A percentile compares a stretch with the other conserved stretches of the same genome.
Conservation (phyloP, 192 early-diverging fungal genomes). For the Coemansia sp. region DNA sequence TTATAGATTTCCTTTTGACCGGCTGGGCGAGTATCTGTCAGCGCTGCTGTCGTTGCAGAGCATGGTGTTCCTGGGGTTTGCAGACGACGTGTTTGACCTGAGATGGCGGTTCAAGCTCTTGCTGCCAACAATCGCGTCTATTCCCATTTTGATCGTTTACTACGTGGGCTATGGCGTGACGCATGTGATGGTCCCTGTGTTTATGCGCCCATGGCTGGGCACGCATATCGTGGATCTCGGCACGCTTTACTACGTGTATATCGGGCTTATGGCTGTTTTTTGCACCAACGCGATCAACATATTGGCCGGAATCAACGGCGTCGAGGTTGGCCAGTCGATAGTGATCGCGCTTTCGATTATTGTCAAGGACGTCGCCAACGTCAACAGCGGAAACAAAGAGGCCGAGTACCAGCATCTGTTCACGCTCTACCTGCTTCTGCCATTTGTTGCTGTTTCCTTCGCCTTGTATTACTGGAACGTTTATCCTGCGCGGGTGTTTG, state of each 20-base stretch:
- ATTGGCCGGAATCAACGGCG: slow-evolving; percentile 95
- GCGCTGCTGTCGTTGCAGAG: slow-evolving; percentile 87
- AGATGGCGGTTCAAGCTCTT: slow-evolving; percentile 94
- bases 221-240: slow-evolving; percentile 74
- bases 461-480: slow-evolving; percentile 88
- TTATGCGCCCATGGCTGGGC: slow-evolving; percentile 69
- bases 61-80: slow-evolving; percentile 98
- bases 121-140: slow-evolving; percentile 86
- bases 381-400: slow-evolving; percentile 42
- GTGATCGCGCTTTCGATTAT: slow-evolving; percentile 85
- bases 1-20: slow-evolving; percentile 29
- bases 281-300: slow-evolving; percentile 99
- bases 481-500: slow-evolving; percentile 90
- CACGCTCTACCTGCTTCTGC: slow-evolving; percentile 87
- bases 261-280: slow-evolving; percentile 84
- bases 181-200: slow-evolving; percentile 81
- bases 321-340: slow-evolving; percentile 91
- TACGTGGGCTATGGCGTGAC: slow-evolving; percentile 86
- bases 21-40: slow-evolving; percentile 89
- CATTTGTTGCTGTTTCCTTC: slow-evolving; percentile 82
- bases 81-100: slow-evolving; percentile 96
- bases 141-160: slow-evolving; percentile 93
- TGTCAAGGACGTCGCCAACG: slow-evolving; percentile 47
- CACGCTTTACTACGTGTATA: slow-evolving; percentile 91
- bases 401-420: slow-evolving; percentile 80